Base-by-base conservation (phyloP, 2,329 filamentous ascomycete genomes). In the Aspergillus intermedius region DNA sequence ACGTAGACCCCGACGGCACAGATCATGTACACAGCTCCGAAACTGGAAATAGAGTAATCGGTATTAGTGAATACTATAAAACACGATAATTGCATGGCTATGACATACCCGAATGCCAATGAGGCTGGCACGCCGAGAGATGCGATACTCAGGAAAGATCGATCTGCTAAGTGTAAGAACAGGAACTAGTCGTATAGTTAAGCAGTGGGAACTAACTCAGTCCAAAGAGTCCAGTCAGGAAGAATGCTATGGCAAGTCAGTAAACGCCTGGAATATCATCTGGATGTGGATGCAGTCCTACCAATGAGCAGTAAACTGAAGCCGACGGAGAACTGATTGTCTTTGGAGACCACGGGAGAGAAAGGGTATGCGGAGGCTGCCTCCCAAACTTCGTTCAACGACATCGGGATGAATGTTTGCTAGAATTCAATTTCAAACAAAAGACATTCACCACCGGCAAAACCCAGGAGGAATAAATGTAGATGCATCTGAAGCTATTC, bases 1-100 rank as follows among this genome's bases (percentile, higher is more conserved):
- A 98, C 89, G 83, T 98, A 97, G 66, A 98, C 93, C 69, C 93
- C 93, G 68, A 93, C 93, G 52, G 91, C 93, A 74, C 93, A 98
- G 74, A 98, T 97, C 86, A 96, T 95, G 74, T 93, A 96, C 42
- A 98, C 90, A 45, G 91, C 86, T 60, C 93, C 93, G 70, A 95
- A 87, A 45, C 91, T 96, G 64, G 22, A 54, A 37, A 52, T 28
- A 49, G 9, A 15, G 40, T 42, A 13, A 9, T 30, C 17, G 46
- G n/a, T 21, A 6, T 56, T 50, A 59, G 39, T 52, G 41, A 42
- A 17, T 34, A 15, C 40, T 39, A 40, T 41, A 22, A 41, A 32
- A 43, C 39, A 21, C 47, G 49, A 44, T 44, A 37, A 43, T 5
- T 13, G 7, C n/a, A 44, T 46, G 42, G 44, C 46, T 43, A 19